These are phyloP conservation scores for Dissophora globulifera DNA, from an alignment of 192 early-diverging fungal genomes.

Conservation along the genomic window DNA sequence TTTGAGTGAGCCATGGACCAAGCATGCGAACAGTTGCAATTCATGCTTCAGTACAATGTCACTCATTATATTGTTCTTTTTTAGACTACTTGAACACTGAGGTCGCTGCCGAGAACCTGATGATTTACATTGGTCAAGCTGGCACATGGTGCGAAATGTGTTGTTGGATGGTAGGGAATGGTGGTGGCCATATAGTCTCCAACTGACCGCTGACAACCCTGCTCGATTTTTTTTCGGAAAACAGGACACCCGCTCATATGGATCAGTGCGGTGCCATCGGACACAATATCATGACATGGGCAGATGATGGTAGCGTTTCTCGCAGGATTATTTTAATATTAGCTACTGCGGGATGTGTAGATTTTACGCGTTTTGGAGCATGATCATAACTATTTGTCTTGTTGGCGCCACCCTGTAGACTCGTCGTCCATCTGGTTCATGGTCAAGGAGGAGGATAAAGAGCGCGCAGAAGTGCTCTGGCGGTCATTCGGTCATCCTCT, in stretches of 20 bases:
- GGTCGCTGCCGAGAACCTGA: slow-evolving; percentile 44
- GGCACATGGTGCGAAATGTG: slow-evolving; percentile 49
- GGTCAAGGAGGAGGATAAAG: slow-evolving; percentile 25
- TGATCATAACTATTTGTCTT: neutral
- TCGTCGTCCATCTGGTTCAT: slow-evolving; percentile 46
- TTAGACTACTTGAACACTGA: slow-evolving; percentile 23
- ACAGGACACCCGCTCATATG: slow-evolving; percentile 46
- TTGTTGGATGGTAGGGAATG: no score
- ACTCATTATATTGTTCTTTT: neutral
- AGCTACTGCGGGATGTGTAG: no score
- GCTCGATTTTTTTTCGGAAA: no score
- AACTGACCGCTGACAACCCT: no score
- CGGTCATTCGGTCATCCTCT: slow-evolving; percentile 20
- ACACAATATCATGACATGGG: slow-evolving; percentile 51
- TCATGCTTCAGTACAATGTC: no score
- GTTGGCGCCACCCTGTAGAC: slow-evolving; percentile 2
- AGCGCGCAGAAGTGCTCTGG: slow-evolving; percentile 29
- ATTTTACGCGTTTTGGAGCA: no score
- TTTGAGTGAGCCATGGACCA: slow-evolving; percentile 18
- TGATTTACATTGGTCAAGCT: slow-evolving; percentile 46
- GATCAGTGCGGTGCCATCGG: slow-evolving; percentile 52
- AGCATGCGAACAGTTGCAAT: no score
- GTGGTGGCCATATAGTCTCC: no score
- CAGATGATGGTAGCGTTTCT: slow-evolving; percentile 18
- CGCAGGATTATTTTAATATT: neutral